Conservation (phyloP, 768 basidiomycete species). For the Kondoa malvinella region DNA sequence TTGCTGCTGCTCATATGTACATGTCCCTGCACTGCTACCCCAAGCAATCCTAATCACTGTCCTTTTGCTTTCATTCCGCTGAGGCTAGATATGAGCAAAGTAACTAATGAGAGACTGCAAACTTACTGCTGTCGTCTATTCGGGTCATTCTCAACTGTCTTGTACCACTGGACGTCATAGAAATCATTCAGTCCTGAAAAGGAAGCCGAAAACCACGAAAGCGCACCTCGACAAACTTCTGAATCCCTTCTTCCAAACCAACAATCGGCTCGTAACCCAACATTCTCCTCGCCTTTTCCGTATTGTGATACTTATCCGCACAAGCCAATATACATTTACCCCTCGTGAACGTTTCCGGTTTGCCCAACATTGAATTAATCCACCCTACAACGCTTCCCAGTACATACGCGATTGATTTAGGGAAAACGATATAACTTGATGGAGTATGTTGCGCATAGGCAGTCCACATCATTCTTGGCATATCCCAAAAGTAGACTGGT, state of each 20-base stretch:
- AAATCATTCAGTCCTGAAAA: not conserved
- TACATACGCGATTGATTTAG: slow-evolving; percentile 44
- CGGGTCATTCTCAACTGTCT: not conserved
- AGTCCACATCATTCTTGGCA: slow-evolving; percentile 62
- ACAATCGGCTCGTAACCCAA: slow-evolving; percentile 86
- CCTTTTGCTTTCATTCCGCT: not conserved
- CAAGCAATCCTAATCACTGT: not conserved
- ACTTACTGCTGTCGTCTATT: not conserved
- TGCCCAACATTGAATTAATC: slow-evolving; percentile 37
- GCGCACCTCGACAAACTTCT: slow-evolving; percentile 42
- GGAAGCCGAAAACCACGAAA: not conserved
- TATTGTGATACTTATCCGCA: slow-evolving; percentile 71
- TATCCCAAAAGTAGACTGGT: slow-evolving; percentile 92
- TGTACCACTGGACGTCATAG: not conserved
- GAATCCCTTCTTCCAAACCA: slow-evolving; percentile 71
- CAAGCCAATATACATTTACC: slow-evolving; percentile 69
- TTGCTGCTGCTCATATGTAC: too few species aligned
- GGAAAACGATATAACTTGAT: slow-evolving; percentile 16
- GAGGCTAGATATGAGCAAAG: too few species aligned
- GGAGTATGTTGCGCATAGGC: slow-evolving; percentile 37
- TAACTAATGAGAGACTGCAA: too few species aligned
- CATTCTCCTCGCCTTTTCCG: slow-evolving; percentile 73
- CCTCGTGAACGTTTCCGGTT: slow-evolving; percentile 66
- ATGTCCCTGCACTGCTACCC: not conserved
- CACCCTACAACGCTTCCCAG: slow-evolving; percentile 41